Percentiles rank a stretch among this genome's conserved stretches.
phyloP scores from a whole-genome alignment of 495 filamentous ascomycete genomes.

The Aspergillus leporis region DNA sequence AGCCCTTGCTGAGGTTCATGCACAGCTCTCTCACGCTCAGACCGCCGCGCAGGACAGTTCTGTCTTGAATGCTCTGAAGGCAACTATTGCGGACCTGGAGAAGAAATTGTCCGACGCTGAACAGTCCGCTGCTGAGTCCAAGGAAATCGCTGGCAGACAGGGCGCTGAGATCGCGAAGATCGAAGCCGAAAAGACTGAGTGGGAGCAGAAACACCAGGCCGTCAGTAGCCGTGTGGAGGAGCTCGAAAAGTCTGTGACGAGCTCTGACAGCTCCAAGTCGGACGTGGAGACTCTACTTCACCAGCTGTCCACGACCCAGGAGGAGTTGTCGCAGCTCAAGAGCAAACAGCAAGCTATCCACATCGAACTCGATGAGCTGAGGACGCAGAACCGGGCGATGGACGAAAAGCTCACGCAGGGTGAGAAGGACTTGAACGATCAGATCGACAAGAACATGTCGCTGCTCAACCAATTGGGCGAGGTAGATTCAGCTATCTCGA shows the following conservation, averaged over 20 bases:
- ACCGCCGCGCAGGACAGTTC: constrained; percentile 42
- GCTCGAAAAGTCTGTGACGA: constrained; percentile 34
- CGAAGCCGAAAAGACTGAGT: constrained; percentile 35
- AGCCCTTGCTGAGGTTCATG: constrained; percentile 31
- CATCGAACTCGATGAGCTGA: constrained; percentile 36
- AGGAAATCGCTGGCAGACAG: constrained; percentile 36
- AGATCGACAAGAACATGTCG: constrained; percentile 53
- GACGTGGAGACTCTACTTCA: constrained; percentile 37
- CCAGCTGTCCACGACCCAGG: constrained; percentile 36
- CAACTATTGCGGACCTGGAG: constrained; percentile 39
- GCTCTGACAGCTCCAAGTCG: constrained; percentile 32
- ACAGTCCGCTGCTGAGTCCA: constrained; percentile 30
- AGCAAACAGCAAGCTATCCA: constrained; percentile 30
- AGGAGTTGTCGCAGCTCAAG: constrained; percentile 37
- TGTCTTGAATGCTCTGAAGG: constrained; percentile 35
- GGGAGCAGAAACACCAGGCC: constrained; percentile 35
- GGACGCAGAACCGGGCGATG: constrained; percentile 32
- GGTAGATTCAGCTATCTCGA: constrained; percentile 40
- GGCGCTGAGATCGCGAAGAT: constrained; percentile 32
- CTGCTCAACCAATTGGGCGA: constrained; percentile 46
- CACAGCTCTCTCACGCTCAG: constrained; percentile 39
- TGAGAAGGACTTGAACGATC: constrained; percentile 42
- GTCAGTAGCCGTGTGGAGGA: constrained; percentile 30
- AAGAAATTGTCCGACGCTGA: constrained; percentile 38
- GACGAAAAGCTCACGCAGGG: constrained; percentile 39